Conservation (phyloP, 2,329 filamentous ascomycete genomes). For the Teratosphaeria pseudoeucalypti region DNA sequence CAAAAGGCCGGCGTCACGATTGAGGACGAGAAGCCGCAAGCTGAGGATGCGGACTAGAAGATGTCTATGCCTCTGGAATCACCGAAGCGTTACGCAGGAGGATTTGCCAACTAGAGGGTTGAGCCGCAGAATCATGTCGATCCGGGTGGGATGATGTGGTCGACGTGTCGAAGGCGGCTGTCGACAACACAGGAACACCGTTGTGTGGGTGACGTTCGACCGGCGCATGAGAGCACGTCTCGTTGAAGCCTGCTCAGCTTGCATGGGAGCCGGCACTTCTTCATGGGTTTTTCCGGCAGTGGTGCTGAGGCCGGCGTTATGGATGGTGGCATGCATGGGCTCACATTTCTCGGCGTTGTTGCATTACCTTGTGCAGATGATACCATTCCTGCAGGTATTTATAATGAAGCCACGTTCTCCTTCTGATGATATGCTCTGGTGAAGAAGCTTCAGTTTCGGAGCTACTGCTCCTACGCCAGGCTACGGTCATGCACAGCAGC, state of each 20-base stretch:
- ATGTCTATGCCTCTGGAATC: not conserved
- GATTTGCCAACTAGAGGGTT: not conserved
- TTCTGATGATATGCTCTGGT: not conserved
- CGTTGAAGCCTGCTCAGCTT: not conserved
- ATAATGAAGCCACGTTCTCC: not conserved
- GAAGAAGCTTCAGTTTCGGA: not conserved
- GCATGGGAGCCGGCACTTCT: not conserved
- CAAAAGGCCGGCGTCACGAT: conserved; percentile 20
- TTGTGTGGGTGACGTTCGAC: not conserved
- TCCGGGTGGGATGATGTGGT: not conserved
- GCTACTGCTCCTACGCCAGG: not conserved
- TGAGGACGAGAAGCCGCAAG: conserved; percentile 9
- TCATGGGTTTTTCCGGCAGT: not conserved
- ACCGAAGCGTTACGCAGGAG: not conserved
- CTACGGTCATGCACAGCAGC: not conserved
- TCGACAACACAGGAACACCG: not conserved
- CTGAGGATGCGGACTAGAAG: not conserved
- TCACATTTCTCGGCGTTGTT: not conserved
- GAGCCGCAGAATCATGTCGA: not conserved
- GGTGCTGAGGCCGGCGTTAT: not conserved
- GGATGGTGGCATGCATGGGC: not conserved
- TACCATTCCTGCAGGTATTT: not conserved
- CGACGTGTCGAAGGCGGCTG: not conserved
- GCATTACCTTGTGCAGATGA: not conserved
- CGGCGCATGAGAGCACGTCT: not conserved